Evolutionary conservation across 495 filamentous ascomycete species (phyloP), one percentile per base, ranked within the genome.

Genomic region (Penicillium manginii): DNA sequence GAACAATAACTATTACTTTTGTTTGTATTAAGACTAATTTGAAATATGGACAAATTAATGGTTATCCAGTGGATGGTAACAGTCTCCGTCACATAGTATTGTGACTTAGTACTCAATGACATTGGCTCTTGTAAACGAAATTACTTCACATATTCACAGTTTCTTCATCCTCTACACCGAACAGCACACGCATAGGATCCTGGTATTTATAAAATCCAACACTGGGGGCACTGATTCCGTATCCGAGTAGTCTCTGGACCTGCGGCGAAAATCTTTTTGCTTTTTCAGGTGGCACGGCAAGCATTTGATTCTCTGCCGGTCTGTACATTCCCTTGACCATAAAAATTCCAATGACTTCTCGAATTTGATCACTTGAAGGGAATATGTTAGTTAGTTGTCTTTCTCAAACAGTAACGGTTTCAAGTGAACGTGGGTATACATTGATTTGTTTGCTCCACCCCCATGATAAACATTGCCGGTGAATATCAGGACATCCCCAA

Each of bases 301-400:
- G 48, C 48, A 50, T 50, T 22, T 50, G 48, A 17, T 50, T 50
- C 17, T 50, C 48, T 29, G 48, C 48, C 4, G 48, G 48, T 50
- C 48, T 50, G 48, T 50, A 50, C 48, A 50, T 50, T 32, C 48
- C 48, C 17, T 50, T 50, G 17, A 50, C 48, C 48, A 50, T 50
- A 22, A 50, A 50, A 23, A 50, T 50, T 17, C 48, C 48, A 22
- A 50, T 50, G 11, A 50, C 48, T 19, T 50, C 48, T 15, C 48
- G 26, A 31, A 50, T 32, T 50, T 50, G 48, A 50, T 50, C 48
- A 50, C 48, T 50, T 14, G 7, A 37, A 4, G 26, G 12, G 1
- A 1, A n/a, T 37, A 14, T 14, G 15, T 31, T 45, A 45, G 17
- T n/a, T n/a, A n/a, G n/a, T n/a, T 19, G 9, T 8, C 35, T 14